Percentiles rank a stretch among this genome's conserved stretches.
Conservation (phyloP, 2,329 filamentous ascomycete species). For the Phaeoacremonium minimum region DNA sequence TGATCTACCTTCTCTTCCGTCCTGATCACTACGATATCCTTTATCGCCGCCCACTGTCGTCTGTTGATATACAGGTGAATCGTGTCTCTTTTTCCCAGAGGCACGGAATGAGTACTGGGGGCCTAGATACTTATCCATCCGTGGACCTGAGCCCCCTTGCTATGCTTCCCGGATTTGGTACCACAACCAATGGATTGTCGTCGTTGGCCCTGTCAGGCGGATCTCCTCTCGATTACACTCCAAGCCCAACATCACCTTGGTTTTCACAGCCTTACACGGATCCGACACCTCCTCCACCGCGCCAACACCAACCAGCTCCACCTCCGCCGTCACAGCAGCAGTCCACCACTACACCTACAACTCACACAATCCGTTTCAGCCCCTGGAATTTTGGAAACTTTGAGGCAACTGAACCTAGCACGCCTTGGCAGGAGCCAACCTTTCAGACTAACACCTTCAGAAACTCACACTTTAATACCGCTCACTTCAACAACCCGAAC, state of each 20-base stretch:
- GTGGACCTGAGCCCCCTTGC: constrained; percentile 37
- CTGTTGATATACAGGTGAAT: constrained; percentile 46
- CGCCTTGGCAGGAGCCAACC: constrained; percentile 35
- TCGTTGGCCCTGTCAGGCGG: constrained; percentile 10
- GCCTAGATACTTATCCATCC: constrained; percentile 35
- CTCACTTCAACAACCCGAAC: constrained; percentile 63
- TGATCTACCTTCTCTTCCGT: constrained; percentile 58
- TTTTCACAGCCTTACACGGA: constrained; percentile 27
- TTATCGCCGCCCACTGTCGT: constrained; percentile 43
- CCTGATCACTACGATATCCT: constrained; percentile 93
- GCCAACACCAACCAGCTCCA: constrained; percentile 13
- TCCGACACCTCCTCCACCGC: constrained; percentile 10
- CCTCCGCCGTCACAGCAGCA: constrained; percentile 23
- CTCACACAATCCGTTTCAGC: constrained; percentile 46
- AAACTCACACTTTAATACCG: constrained; percentile 62
- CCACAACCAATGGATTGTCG: constrained; percentile 11
- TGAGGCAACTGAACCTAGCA: constrained; percentile 23
- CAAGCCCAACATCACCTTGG: constrained; percentile 31
- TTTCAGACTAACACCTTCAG: constrained; percentile 58
- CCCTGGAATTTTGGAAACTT: constrained; percentile 27
- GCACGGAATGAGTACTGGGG: constrained; percentile 34
- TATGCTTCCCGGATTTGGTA: constrained; percentile 41
- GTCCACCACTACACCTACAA: constrained; percentile 20
- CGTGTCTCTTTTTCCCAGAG: constrained; percentile 44
- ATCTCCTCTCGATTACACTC: constrained; percentile 20